Conservation (phyloP, 2,329 filamentous ascomycete genomes). For the Canariomyces notabilis region DNA sequence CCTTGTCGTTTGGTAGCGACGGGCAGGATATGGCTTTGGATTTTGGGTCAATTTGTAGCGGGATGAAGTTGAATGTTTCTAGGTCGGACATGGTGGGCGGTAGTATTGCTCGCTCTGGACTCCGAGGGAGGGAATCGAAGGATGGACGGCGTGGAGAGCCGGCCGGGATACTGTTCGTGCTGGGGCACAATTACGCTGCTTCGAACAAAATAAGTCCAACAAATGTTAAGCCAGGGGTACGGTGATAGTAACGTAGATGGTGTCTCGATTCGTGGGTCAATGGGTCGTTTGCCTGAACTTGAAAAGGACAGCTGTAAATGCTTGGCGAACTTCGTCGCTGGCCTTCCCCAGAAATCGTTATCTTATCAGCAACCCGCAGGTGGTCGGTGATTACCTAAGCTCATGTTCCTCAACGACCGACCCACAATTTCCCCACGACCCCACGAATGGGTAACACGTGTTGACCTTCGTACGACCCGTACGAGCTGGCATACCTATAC, state of each 20-base stretch:
- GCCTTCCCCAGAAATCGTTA: constrained; percentile 2
- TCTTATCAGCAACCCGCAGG: constrained; percentile 11
- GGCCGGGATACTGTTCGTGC: no score
- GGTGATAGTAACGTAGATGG: no score
- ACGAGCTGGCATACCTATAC: no score
- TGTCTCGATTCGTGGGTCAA: no score
- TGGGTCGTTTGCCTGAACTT: background rate
- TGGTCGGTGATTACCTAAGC: background rate
- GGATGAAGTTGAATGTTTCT: constrained; percentile 76
- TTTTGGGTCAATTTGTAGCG: constrained; percentile 73
- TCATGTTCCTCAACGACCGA: background rate
- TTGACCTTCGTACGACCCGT: no score
- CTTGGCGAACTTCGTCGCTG: background rate
- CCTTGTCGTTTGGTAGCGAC: constrained; percentile 31
- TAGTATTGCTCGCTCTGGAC: background rate
- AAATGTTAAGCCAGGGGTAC: no score
- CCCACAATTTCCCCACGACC: constrained; percentile 1
- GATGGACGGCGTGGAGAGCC: no score
- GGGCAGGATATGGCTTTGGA: constrained; percentile 69
- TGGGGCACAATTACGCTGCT: no score
- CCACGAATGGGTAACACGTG: no score
- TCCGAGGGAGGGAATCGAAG: no score
- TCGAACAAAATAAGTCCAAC: no score
- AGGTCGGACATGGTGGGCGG: constrained; percentile 36
- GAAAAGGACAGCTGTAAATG: constrained; percentile 15